Evolutionary conservation across 352 stramenopile genomes (phyloP), one percentile per base, ranked within the genome.

Genomic region (Pythium apleroticum): DNA sequence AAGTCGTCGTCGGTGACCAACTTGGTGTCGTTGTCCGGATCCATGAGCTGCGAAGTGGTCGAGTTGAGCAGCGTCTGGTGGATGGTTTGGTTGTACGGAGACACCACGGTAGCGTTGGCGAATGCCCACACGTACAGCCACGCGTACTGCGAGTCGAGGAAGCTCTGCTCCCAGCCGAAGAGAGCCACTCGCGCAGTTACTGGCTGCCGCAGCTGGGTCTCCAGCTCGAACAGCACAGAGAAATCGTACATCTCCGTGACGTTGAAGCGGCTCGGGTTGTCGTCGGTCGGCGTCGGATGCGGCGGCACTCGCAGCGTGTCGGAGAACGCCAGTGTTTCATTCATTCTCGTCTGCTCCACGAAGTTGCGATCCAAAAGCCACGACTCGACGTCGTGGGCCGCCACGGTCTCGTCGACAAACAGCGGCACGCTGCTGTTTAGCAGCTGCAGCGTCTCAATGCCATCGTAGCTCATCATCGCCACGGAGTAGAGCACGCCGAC

Each of bases 241-340:
- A 90, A 78, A 22, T 79, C 64, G 35, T 90, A 93, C 17, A 93
- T 22, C 1, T 58, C 41, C 3, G 56, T 37, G 17, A 88, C 73
- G 43, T 90, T 63, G 37, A 91, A 68, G 5, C 73, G 71, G 10
- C 49, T 24, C 0, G 81, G 77, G 6, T 68, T 22, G 58, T 87
- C 77, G 6, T 72, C 71, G 3, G 54, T 50, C 22, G 78, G 69
- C 7, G 78, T 91, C 12, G 84, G 78, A 30, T 89, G 68, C 1
- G 84, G 81, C 10, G 81, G 84, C 25, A 90, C 73, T 0, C 74
- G 81, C 19, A 93, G 72, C 6, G 80, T 81, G 20, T 91, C 84
- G 1, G 75, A 70, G 60, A 90, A 90, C n/a, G 69, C 73, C 4
- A 93, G 53, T 1, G 69, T 73, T n/a, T 63, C 43, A 5, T 62